These are phyloP conservation scores for Geranium incanum DNA, from an alignment of 441 rosid genomes.

Conservation along the genomic window DNA sequence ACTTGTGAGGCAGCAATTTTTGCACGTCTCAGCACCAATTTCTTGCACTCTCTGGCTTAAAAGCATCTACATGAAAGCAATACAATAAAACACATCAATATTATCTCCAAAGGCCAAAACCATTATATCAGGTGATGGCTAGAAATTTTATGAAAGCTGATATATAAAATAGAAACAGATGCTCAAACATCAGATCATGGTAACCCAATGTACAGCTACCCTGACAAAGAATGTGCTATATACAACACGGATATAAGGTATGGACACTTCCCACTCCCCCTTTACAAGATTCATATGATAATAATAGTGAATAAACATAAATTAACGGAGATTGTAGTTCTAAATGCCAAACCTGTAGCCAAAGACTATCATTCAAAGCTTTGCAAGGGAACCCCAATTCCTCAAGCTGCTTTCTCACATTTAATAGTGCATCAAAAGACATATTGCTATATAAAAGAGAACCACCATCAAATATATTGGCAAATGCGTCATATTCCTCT, in stretches of 20 bases:
- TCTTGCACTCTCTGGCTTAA: slow-evolving; percentile 85
- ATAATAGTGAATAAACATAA: slow-evolving; percentile 14
- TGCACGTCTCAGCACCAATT: slow-evolving; percentile 84
- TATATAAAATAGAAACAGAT: not conserved
- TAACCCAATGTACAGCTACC: not conserved
- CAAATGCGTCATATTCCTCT: slow-evolving; percentile 76
- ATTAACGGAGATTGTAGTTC: slow-evolving; percentile 22
- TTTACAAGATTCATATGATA: not conserved
- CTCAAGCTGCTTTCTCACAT: slow-evolving; percentile 88
- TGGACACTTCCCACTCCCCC: slow-evolving; percentile 5
- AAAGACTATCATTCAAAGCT: slow-evolving; percentile 92
- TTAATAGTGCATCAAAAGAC: slow-evolving; percentile 86
- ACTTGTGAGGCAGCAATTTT: slow-evolving; percentile 64
- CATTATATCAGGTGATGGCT: slow-evolving; percentile 2
- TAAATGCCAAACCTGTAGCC: slow-evolving; percentile 71
- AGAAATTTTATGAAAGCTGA: not conserved
- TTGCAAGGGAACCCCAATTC: slow-evolving; percentile 91
- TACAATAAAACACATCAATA: slow-evolving; percentile 22
- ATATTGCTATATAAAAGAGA: slow-evolving; percentile 85
- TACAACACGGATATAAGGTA: not conserved
- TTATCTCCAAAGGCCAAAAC: slow-evolving; percentile 11
- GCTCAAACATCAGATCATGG: slow-evolving; percentile 15
- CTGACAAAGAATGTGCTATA: not conserved
- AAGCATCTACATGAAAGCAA: slow-evolving; percentile 57
- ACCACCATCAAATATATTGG: slow-evolving; percentile 86